Percentiles rank a stretch among this genome's conserved stretches.
Conservation (phyloP, 805 yeast species). For the Torulaspora maleeae region DNA sequence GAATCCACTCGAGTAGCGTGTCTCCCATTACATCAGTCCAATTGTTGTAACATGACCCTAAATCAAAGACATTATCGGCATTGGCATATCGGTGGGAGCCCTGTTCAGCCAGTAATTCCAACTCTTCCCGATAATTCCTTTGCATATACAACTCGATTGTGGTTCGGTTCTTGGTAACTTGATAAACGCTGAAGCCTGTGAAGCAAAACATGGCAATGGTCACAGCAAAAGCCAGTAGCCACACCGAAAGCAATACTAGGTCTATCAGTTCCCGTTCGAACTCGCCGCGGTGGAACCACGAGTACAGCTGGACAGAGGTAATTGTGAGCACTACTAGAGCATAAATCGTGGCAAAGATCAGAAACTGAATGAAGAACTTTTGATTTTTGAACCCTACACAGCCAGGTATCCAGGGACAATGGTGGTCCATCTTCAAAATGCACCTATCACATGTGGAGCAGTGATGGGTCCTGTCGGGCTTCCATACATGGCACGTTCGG, state of each 20-base stretch:
- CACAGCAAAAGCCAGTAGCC: conserved; percentile 50
- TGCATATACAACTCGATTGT: conserved; percentile 73
- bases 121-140: conserved; percentile 43
- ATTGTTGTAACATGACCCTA: conserved; percentile 56
- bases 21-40: conserved; percentile 73
- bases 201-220: conserved; percentile 56
- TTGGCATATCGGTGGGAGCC: conserved; percentile 39
- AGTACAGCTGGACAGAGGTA: conserved; percentile 42
- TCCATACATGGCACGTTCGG: conserved; percentile 62
- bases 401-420: conserved; percentile 89
- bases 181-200: conserved; percentile 51
- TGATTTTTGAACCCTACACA: conserved; percentile 84
- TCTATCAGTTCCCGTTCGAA: conserved; percentile 45
- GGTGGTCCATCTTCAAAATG: conserved; percentile 86
- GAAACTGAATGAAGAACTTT: conserved; percentile 71
- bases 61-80: conserved; percentile 67
- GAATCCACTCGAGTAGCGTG: conserved; percentile 58
- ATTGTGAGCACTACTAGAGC: conserved; percentile 40
- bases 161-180: conserved; percentile 61
- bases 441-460: conserved; percentile 70
- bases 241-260: conserved; percentile 55
- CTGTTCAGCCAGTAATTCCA: conserved; percentile 31
- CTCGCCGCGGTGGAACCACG: conserved; percentile 43
- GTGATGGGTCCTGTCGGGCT: conserved; percentile 86
- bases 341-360: conserved; percentile 50